Conservation (phyloP, 345 rosid genomes). For the Zanthoxylum bungeanum region DNA sequence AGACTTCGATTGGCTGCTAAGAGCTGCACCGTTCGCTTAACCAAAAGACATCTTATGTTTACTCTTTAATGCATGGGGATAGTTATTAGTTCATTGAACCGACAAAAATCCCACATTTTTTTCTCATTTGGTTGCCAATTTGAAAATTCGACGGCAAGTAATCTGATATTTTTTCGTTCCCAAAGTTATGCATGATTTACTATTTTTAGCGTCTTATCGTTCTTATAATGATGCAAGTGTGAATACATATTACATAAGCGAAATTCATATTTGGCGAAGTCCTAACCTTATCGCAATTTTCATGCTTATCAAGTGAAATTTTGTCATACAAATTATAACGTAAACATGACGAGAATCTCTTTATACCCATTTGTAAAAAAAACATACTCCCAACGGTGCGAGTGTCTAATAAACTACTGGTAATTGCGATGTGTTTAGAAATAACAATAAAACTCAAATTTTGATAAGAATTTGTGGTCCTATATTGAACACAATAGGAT, state of each 20-base stretch:
- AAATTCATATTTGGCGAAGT: too few species aligned
- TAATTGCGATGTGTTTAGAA: background rate
- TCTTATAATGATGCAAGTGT: too few species aligned
- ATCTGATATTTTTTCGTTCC: background rate
- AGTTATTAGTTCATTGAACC: conserved; percentile 15
- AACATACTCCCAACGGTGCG: background rate
- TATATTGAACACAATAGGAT: too few species aligned
- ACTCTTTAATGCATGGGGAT: background rate
- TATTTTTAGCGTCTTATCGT: background rate
- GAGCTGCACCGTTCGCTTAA: conserved; percentile 13
- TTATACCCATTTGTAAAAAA: background rate
- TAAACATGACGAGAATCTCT: background rate
- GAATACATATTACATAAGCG: too few species aligned
- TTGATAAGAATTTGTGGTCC: too few species aligned
- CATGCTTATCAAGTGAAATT: too few species aligned
- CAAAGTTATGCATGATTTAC: background rate
- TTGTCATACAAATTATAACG: too few species aligned
- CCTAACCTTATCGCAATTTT: background rate
- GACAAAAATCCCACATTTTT: background rate
- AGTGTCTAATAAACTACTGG: background rate
- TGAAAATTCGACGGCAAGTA: conserved; percentile 6
- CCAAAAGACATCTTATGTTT: background rate
- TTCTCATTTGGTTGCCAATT: background rate
- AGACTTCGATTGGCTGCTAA: background rate
- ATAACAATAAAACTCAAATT: too few species aligned